Evolutionary conservation across 2,329 filamentous ascomycete species (phyloP), one percentile per base, ranked within the genome.

Genomic region (Trichoderma sp.): DNA sequence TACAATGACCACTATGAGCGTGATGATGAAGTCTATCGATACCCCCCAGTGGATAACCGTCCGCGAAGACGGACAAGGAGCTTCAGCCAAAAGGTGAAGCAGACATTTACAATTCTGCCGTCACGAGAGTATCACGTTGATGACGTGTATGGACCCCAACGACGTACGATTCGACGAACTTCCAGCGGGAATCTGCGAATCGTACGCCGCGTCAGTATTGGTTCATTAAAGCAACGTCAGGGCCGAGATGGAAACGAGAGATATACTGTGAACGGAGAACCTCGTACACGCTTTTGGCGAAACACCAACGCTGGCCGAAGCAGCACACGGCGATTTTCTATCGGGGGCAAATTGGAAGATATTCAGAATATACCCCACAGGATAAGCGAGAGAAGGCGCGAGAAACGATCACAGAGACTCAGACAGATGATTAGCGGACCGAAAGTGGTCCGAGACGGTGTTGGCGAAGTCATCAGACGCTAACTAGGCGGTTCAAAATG

Each of bases 91-190:
- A 84, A 83, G 37, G 78, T 89, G 79, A 87, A 85, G 77, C 81
- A 82, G 43, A 90, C 87, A 0, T 89, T 90, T 79, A 83, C 87
- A 14, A 88, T 90, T 32, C 74, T 90, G 59, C 87, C 88, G 0
- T 72, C 82, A n/a, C 79, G 81, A 3, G 77, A 82, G 56, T 75
- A 76, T 59, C 70, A 74, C 24, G 72, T 73, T 8, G 75, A 78
- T 64, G 78, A 81, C 16, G 76, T 74, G 30, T 75, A 79, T 34
- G 78, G 78, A 3, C 79, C 82, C 0, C 85, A 89, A 51, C 84
- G 87, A 4, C 83, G 87, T 30, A 89, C 84, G 2, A 88, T 90
- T 70, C 82, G 83, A 56, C 83, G 87, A 60, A 88, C 86, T 7
- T 81, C 85, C 5, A 89, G 87, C 72, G 88, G 88, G 1, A 89